phyloP scores from a whole-genome alignment of 2,329 filamentous ascomycete species.

The Ilyonectria robusta region DNA sequence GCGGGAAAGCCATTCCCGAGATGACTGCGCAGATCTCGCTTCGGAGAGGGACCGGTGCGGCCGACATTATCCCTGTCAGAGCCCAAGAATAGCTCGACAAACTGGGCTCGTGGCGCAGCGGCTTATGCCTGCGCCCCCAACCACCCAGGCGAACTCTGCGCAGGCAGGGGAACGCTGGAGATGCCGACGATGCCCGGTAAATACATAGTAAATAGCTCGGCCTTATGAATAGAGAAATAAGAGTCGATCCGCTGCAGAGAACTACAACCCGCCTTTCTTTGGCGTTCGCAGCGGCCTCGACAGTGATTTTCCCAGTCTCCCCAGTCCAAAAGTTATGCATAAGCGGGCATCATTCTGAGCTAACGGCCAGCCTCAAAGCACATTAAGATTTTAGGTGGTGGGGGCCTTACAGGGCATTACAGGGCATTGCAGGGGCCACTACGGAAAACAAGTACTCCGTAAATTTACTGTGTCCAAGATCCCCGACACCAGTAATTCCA shows the following conservation, averaged over 20 bases:
- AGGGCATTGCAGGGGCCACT: background rate
- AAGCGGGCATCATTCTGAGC: background rate
- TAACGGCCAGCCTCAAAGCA: background rate
- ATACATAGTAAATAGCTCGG: too few relatives aligned
- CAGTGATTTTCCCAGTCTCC: background rate
- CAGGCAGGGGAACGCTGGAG: too few relatives aligned
- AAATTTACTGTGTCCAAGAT: background rate
- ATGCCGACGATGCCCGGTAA: too few relatives aligned
- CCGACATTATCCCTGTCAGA: background rate
- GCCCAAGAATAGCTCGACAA: background rate
- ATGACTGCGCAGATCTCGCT: slow-evolving; percentile 1
- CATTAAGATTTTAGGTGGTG: background rate
- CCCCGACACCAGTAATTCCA: background rate
- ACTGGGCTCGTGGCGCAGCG: background rate
- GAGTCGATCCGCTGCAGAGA: too few relatives aligned
- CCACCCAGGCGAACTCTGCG: background rate
- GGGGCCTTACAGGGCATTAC: background rate
- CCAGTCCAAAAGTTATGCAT: background rate
- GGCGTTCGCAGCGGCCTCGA: too few relatives aligned
- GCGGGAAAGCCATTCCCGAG: background rate
- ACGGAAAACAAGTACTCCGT: background rate
- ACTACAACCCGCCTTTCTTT: too few relatives aligned
- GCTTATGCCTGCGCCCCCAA: background rate
- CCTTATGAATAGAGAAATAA: too few relatives aligned
- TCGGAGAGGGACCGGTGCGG: background rate